Evolutionary conservation across 192 early-diverging fungal species (phyloP).

Genomic region (Podila minutissima): DNA sequence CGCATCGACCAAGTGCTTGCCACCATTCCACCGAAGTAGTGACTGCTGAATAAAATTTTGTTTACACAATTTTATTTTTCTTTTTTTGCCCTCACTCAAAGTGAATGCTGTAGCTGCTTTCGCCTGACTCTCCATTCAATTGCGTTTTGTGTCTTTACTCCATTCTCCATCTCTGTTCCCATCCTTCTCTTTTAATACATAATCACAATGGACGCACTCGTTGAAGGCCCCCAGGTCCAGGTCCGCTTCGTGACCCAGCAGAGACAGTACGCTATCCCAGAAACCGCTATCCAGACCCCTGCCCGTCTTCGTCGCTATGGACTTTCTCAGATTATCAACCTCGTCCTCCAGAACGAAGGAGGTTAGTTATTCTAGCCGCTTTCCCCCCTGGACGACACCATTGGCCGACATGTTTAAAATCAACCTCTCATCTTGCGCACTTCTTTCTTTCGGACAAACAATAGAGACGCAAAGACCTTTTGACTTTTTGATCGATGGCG

Average conservation of each 20-base stretch:
- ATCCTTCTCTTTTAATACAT: conserved; percentile 9
- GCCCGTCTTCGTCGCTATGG: conserved; percentile 86
- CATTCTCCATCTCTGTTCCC: not conserved
- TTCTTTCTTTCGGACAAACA: not conserved
- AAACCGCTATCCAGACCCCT: conserved; percentile 89
- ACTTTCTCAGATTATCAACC: conserved; percentile 95
- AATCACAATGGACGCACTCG: conserved; percentile 43
- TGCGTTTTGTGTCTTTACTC: not conserved
- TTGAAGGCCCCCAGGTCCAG: conserved; percentile 73
- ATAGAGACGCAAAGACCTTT: conserved; percentile 85
- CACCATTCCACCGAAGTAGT: not conserved
- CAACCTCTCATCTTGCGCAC: not conserved
- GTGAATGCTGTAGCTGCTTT: not conserved
- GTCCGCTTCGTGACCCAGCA: conserved; percentile 87
- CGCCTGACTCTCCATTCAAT: conserved; percentile 5
- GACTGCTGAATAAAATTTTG: conserved; percentile 4
- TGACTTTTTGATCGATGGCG: conserved; percentile 93
- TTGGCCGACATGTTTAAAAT: too few species aligned
- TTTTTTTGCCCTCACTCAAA: not conserved
- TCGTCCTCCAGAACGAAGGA: conserved; percentile 70
- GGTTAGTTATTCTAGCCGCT: conserved; percentile 8
- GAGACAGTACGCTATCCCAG: conserved; percentile 77
- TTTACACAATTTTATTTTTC: conserved; percentile 28
- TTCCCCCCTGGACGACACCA: too few species aligned
- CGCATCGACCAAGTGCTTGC: conserved; percentile 29